Conservation (phyloP, 2,329 filamentous ascomycete species). For the Paraphoma chrysanthemicola region DNA sequence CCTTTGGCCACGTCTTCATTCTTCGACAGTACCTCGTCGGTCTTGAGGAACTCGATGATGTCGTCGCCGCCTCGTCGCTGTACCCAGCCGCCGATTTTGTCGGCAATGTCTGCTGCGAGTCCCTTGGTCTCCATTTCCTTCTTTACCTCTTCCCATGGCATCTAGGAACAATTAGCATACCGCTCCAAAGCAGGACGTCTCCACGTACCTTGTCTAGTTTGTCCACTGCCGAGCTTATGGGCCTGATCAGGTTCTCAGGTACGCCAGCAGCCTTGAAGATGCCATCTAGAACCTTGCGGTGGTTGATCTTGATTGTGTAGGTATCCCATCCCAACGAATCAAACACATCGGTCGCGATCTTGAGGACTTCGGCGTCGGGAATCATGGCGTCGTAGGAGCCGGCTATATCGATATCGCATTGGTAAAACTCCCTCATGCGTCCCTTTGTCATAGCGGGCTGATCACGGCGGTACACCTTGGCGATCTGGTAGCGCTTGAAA, state of each 20-base stretch:
- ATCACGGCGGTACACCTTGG: conserved; percentile 85
- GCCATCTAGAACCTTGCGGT: conserved; percentile 91
- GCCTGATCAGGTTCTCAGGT: conserved; percentile 82
- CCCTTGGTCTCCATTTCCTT: conserved; percentile 97
- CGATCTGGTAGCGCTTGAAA: conserved; percentile 95
- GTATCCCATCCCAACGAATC: conserved; percentile 76
- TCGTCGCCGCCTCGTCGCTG: conserved; percentile 76
- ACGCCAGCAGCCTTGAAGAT: conserved; percentile 92
- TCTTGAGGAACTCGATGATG: conserved; percentile 60
- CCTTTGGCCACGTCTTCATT: conserved; percentile 75
- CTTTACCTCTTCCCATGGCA: conserved; percentile 84
- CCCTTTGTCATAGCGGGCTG: conserved; percentile 84
- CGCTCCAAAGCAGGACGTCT: background rate
- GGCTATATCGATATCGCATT: conserved; percentile 96
- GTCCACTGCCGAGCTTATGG: conserved; percentile 92
- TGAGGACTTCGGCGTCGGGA: conserved; percentile 86
- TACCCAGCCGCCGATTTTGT: conserved; percentile 88
- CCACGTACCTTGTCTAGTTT: conserved; percentile 82
- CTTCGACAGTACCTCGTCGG: conserved; percentile 53
- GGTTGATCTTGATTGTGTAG: conserved; percentile 92
- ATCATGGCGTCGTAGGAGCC: conserved; percentile 86
- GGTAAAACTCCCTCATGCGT: conserved; percentile 94
- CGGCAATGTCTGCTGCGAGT: conserved; percentile 75
- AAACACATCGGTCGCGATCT: conserved; percentile 86
- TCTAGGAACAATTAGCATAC: conserved; percentile 33